Percentiles rank a stretch among this genome's conserved stretches.
Evolutionary conservation across 139 green algal species (phyloP).

Genomic region (Closterium sp.): DNA sequence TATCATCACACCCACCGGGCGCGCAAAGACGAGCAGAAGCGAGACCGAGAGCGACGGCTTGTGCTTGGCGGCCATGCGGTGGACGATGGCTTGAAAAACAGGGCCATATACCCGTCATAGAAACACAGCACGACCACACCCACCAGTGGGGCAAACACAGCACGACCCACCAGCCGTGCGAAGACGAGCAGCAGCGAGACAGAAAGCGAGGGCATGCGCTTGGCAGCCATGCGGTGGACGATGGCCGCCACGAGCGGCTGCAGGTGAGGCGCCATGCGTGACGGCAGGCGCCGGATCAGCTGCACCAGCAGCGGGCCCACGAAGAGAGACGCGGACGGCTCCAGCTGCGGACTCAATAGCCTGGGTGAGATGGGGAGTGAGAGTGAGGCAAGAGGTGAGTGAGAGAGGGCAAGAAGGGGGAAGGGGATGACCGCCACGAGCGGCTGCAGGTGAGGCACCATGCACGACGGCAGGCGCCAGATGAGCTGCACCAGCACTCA

Average conservation of each 20-base stretch:
- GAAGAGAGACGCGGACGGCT: slow-evolving; percentile 51
- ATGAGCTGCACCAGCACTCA: slow-evolving; percentile 56
- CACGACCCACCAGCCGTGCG: slow-evolving; percentile 15
- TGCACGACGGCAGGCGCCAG: slow-evolving; percentile 38
- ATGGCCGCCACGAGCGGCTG: slow-evolving; percentile 48
- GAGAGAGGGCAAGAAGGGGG: too few species aligned
- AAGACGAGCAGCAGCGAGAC: slow-evolving; percentile 58
- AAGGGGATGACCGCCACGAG: slow-evolving; percentile 38
- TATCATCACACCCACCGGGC: too few species aligned
- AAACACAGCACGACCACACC: too few species aligned
- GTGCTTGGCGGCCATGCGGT: not conserved
- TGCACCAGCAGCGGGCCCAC: slow-evolving; percentile 57
- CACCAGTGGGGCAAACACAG: too few species aligned
- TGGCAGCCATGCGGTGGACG: slow-evolving; percentile 13
- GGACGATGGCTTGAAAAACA: slow-evolving; percentile 30
- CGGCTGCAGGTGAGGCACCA: slow-evolving; percentile 37
- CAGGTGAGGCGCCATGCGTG: slow-evolving; percentile 48
- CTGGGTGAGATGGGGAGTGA: not conserved
- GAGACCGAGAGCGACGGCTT: slow-evolving; percentile 5
- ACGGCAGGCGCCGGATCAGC: slow-evolving; percentile 50
- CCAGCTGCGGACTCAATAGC: slow-evolving; percentile 50
- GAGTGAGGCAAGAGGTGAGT: too few species aligned
- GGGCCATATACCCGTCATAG: too few species aligned
- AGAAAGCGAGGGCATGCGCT: slow-evolving; percentile 14
- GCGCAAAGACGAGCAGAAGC: slow-evolving; percentile 56